These are phyloP conservation scores for Parietaria judaica DNA, from an alignment of 306 rosid genomes.

Conservation along the genomic window DNA sequence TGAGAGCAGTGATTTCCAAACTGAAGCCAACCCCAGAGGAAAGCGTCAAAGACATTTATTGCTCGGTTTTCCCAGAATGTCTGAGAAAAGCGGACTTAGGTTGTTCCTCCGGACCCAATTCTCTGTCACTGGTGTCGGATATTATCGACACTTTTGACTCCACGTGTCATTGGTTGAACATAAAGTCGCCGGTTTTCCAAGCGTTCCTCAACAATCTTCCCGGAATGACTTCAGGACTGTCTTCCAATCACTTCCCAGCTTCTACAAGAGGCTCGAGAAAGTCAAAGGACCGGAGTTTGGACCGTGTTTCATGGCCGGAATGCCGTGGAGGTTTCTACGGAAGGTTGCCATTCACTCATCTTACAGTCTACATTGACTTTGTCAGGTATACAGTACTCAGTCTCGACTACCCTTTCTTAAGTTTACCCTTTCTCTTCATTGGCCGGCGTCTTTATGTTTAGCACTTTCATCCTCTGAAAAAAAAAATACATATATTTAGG, in stretches of 20 bases:
- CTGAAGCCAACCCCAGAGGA: no score
- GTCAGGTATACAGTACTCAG: no score
- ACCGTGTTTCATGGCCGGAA: conserved; percentile 55
- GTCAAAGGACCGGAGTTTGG: conserved; percentile 29
- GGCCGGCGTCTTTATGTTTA: no score
- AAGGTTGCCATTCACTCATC: conserved; percentile 74
- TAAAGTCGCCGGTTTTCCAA: conserved; percentile 32
- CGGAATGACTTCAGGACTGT: conserved; percentile 90
- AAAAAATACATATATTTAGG: no score
- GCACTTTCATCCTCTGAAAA: no score
- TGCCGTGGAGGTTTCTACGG: conserved; percentile 89
- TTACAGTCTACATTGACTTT: conserved; percentile 84
- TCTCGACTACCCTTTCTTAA: no score
- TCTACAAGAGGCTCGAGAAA: conserved; percentile 29
- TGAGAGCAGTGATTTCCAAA: no score
- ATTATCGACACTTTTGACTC: conserved; percentile 51
- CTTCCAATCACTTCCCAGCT: conserved; percentile 75
- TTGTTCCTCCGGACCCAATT: conserved; percentile 84
- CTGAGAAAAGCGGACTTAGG: conserved; percentile 89
- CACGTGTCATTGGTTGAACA: conserved; percentile 16
- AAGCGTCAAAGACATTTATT: no score
- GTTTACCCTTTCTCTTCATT: no score
- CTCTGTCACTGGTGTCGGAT: conserved; percentile 66
- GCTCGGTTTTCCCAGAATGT: conserved; percentile 35
- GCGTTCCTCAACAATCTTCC: conserved; percentile 90